Evolutionary conservation across 1,284 basidiomycete genomes (phyloP).

Genomic region (Ustilago lituana): DNA sequence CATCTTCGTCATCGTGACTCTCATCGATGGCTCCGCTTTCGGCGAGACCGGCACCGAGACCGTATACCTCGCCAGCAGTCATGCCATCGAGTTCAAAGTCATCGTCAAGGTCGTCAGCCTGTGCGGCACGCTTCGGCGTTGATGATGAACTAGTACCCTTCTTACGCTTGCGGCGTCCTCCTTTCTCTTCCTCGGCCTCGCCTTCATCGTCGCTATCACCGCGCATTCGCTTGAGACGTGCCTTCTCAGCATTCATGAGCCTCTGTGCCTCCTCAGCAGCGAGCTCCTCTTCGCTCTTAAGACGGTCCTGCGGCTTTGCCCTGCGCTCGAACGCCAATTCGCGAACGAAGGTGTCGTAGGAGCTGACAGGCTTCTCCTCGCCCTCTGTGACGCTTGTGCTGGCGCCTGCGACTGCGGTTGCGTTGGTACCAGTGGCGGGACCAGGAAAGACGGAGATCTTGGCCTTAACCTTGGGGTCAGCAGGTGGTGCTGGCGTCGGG

Average conservation of each 20-base stretch:
- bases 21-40: slow-evolving; percentile 67
- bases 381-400: slow-evolving; percentile 2
- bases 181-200: slow-evolving; percentile 66
- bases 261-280: slow-evolving; percentile 87
- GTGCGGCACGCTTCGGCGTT: slow-evolving; percentile 70
- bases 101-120: slow-evolving; percentile 88
- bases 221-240: slow-evolving; percentile 83
- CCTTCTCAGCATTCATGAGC: slow-evolving; percentile 84
- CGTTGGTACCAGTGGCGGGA: slow-evolving; percentile 30
- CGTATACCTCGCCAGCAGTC: slow-evolving; percentile 57
- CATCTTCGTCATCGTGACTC: slow-evolving; percentile 62
- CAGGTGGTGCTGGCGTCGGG: slow-evolving; percentile 27
- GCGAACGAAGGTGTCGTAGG: slow-evolving; percentile 89
- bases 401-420: slow-evolving; percentile 22
- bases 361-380: slow-evolving; percentile 50
- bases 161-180: slow-evolving; percentile 51
- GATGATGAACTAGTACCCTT: slow-evolving; percentile 57
- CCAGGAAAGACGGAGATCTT: slow-evolving; percentile 38
- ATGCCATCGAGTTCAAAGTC: slow-evolving; percentile 73
- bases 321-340: slow-evolving; percentile 92
- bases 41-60: slow-evolving; percentile 56
- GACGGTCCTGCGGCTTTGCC: slow-evolving; percentile 91
- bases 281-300: slow-evolving; percentile 94
- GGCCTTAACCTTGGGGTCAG: slow-evolving; percentile 29
- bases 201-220: slow-evolving; percentile 74